Percentiles rank a stretch among this genome's conserved stretches.
phyloP scores from a whole-genome alignment of 305 asterid genomes.

The Rubia peregrina region DNA sequence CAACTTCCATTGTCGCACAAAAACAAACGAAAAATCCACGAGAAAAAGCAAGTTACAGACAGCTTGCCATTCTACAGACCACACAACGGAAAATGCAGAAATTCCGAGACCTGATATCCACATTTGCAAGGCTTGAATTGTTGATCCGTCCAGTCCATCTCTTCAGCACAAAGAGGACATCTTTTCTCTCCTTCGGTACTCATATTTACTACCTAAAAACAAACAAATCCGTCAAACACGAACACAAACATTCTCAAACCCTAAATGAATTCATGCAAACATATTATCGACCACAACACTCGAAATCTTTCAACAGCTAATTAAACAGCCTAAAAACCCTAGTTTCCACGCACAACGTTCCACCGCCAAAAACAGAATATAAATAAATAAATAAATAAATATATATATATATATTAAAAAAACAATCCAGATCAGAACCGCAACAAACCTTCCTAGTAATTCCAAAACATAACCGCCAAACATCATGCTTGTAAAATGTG shows the following conservation, averaged over 20 bases:
- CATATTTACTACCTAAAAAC: too few relatives aligned
- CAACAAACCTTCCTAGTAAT: constrained; percentile 16
- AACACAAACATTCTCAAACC: constrained; percentile 13
- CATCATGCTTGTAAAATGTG: constrained; percentile 4
- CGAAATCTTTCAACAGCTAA: not conserved
- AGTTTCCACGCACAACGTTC: constrained; percentile 22
- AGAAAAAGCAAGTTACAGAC: not conserved
- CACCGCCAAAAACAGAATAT: constrained; percentile 3
- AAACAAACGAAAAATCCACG: not conserved
- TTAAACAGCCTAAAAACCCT: constrained; percentile 33
- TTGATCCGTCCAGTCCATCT: constrained; percentile 97
- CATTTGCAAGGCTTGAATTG: constrained; percentile 92
- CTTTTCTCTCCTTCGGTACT: constrained; percentile 86
- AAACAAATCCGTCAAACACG: constrained; percentile 17
- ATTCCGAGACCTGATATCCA: constrained; percentile 66
- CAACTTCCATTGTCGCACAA: not conserved
- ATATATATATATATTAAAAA: not conserved
- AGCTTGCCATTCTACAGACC: not conserved
- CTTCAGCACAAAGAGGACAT: constrained; percentile 96
- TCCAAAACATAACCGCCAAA: constrained; percentile 6
- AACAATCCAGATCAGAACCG: constrained; percentile 27
- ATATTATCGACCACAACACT: not conserved
- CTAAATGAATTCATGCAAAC: constrained; percentile 19
- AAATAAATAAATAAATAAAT: too few relatives aligned
- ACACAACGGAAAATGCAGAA: constrained; percentile 8